Evolutionary conservation across 306 rosid genomes (phyloP).

Genomic region (Clitoria ternatea): DNA sequence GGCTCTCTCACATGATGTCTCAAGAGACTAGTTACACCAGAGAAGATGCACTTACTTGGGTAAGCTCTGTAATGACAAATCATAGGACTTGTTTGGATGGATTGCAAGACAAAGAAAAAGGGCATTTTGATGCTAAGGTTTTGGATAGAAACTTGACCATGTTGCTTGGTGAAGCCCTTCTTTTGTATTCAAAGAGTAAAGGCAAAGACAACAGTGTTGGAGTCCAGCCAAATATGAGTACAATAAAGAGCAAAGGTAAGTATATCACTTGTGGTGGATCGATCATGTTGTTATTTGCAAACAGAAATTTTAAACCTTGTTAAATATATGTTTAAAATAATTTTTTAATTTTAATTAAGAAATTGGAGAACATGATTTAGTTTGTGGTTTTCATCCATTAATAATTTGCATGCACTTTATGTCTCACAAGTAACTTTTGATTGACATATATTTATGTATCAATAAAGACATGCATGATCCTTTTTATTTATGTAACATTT

Average conservation of each 20-base stretch:
- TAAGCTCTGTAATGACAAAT: conserved; percentile 50
- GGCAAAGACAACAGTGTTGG: no score
- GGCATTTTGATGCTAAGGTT: conserved; percentile 10
- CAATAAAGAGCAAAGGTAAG: conserved; percentile 26
- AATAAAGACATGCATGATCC: no score
- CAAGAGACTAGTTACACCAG: background rate
- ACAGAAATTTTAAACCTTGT: no score
- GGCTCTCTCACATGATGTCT: conserved; percentile 33
- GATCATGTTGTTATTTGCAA: no score
- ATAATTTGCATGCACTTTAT: no score
- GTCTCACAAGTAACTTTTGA: background rate
- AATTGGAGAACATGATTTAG: no score
- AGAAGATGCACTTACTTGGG: conserved; percentile 50
- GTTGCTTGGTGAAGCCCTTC: conserved; percentile 45
- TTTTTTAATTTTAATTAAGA: no score
- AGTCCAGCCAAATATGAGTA: no score
- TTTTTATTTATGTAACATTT: no score
- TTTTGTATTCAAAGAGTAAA: conserved; percentile 22
- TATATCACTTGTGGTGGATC: background rate
- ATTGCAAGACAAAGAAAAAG: conserved; percentile 43
- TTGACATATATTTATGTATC: background rate
- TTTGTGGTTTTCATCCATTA: no score
- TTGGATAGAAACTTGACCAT: conserved; percentile 38
- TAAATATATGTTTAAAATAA: no score
- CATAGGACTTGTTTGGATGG: conserved; percentile 56